Conservation (phyloP, 2,329 filamentous ascomycete species). For the Leptographium flavum region DNA sequence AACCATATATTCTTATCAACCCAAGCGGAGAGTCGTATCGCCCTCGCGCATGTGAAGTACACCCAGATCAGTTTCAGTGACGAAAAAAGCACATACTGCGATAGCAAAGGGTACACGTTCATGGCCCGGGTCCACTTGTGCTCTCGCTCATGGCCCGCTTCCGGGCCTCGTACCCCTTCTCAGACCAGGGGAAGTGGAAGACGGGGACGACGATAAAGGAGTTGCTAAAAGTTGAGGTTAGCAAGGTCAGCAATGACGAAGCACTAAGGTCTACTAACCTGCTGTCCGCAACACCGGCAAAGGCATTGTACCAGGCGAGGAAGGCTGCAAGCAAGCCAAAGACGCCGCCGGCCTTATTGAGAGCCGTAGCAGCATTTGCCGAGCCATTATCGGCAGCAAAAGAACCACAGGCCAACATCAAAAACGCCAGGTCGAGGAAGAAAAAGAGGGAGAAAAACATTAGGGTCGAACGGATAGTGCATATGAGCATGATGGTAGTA, state of each 20-base stretch:
- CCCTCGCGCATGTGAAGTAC: too few species aligned
- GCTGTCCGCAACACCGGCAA: conserved; percentile 66
- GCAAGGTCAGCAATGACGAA: not conserved
- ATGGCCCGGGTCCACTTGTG: conserved; percentile 14
- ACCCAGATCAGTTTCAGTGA: too few species aligned
- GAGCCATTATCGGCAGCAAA: conserved; percentile 39
- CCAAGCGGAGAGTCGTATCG: too few species aligned
- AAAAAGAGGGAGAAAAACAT: conserved; percentile 70
- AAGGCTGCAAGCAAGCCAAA: conserved; percentile 76
- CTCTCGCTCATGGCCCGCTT: conserved; percentile 32
- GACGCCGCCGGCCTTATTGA: conserved; percentile 59
- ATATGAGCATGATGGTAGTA: conserved; percentile 58
- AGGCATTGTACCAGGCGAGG: conserved; percentile 74
- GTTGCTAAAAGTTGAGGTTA: conserved; percentile 36
- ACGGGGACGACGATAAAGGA: conserved; percentile 87
- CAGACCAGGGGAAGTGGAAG: conserved; percentile 89
- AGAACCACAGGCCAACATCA: conserved; percentile 54
- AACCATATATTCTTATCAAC: too few species aligned
- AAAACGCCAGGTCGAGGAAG: conserved; percentile 60
- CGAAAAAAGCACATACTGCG: not conserved
- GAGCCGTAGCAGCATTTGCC: conserved; percentile 24
- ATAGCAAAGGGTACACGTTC: not conserved
- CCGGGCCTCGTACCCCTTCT: conserved; percentile 51
- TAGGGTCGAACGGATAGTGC: conserved; percentile 62
- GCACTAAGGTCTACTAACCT: conserved; percentile 33